Evolutionary conservation across 2,329 filamentous ascomycete genomes (phyloP).

Genomic region (Trichoderma hamatum): DNA sequence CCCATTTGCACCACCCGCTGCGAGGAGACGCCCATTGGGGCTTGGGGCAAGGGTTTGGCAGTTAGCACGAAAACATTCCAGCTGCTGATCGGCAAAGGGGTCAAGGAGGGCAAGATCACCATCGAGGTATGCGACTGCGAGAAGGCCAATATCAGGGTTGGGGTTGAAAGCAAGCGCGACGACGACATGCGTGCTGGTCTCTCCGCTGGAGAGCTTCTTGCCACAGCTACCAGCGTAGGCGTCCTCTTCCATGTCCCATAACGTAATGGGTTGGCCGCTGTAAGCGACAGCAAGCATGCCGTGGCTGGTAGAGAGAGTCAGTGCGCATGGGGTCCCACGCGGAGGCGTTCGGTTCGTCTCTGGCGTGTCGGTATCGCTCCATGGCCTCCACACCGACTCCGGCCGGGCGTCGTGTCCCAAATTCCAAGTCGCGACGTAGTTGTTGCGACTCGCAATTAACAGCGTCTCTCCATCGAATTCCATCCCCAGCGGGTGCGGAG

Average conservation of each 20-base stretch:
- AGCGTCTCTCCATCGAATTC: constrained; percentile 31
- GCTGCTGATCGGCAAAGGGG: constrained; percentile 33
- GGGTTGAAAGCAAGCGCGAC: constrained; percentile 41
- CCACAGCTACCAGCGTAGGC: constrained; percentile 40
- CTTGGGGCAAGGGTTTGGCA: constrained; percentile 39
- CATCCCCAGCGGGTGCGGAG: background rate
- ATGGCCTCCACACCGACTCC: too few species aligned
- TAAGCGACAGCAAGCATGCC: constrained; percentile 42
- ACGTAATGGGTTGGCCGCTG: constrained; percentile 36
- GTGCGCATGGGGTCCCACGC: constrained; percentile 31
- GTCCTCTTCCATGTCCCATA: constrained; percentile 43
- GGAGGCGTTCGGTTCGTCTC: constrained; percentile 8
- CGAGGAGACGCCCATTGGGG: constrained; percentile 37
- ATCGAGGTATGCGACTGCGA: constrained; percentile 39
- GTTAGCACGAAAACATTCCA: constrained; percentile 35
- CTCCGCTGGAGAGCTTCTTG: constrained; percentile 37
- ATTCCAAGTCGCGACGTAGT: background rate
- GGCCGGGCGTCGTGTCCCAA: background rate
- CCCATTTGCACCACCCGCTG: constrained; percentile 33
- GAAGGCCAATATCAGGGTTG: constrained; percentile 36
- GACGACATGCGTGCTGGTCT: constrained; percentile 37
- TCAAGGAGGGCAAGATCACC: constrained; percentile 41
- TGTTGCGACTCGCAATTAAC: constrained; percentile 23
- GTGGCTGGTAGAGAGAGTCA: constrained; percentile 37
- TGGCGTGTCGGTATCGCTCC: too few species aligned